phyloP scores from a whole-genome alignment of 2,329 filamentous ascomycete species.

The Zalaria sp. region DNA sequence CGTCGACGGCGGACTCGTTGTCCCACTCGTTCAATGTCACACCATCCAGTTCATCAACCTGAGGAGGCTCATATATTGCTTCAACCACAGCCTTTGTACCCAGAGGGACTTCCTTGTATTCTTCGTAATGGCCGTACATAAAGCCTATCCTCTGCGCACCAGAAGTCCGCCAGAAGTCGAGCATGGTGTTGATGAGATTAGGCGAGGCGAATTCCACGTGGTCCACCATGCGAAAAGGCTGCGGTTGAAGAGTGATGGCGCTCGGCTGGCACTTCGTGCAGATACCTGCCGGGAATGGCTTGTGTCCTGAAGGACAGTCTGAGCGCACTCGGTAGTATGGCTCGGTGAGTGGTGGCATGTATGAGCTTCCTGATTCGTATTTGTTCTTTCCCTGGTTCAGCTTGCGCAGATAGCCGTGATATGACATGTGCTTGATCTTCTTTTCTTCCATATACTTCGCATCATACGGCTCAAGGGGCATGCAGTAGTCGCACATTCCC shows the following conservation, averaged over 20 bases:
- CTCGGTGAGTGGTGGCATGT: conserved; percentile 87
- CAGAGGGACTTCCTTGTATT: conserved; percentile 84
- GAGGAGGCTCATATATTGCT: conserved; percentile 92
- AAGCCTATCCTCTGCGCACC: conserved; percentile 77
- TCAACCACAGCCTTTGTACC: conserved; percentile 93
- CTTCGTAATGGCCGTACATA: conserved; percentile 77
- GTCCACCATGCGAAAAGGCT: conserved; percentile 92
- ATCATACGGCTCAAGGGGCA: conserved; percentile 89
- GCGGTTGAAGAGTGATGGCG: conserved; percentile 86
- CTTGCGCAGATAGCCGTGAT: conserved; percentile 88
- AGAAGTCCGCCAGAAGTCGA: conserved; percentile 82
- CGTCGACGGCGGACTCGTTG: conserved; percentile 68
- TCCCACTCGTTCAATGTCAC: conserved; percentile 75
- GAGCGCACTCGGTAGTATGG: conserved; percentile 81
- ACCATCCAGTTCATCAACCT: conserved; percentile 77
- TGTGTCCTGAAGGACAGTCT: conserved; percentile 85
- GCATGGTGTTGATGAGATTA: conserved; percentile 71
- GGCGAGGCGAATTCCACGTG: conserved; percentile 91
- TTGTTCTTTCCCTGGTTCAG: conserved; percentile 95
- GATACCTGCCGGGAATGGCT: conserved; percentile 88
- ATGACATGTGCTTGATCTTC: conserved; percentile 97
- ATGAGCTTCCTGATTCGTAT: conserved; percentile 82
- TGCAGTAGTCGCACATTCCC: conserved; percentile 99
- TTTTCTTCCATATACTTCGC: conserved; percentile 79
- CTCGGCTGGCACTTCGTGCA: conserved; percentile 97